Percentiles rank a stretch among this genome's conserved stretches.
phyloP scores from a whole-genome alignment of 2,329 filamentous ascomycete species.

The Rugonectria rugulosa region DNA sequence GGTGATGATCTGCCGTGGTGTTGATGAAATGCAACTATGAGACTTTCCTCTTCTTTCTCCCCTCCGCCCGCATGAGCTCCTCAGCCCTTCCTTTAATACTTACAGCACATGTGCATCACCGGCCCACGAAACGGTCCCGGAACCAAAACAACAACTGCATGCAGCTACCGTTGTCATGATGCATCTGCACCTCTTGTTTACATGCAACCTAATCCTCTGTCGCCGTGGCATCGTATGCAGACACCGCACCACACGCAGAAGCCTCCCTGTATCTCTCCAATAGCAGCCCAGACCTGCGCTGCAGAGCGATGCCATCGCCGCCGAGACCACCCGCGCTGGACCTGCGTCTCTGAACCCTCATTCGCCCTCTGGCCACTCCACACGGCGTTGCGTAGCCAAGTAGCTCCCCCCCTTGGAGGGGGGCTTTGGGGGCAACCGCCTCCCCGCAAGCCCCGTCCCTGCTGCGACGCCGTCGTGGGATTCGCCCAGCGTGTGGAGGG shows the following conservation, averaged over 20 bases:
- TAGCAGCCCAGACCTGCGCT: constrained; percentile 23
- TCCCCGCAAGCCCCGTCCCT: too few species aligned
- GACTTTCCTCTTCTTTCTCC: not conserved
- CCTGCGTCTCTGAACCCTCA: constrained; percentile 1
- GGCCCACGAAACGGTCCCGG: not conserved
- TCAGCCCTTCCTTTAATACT: constrained; percentile 12
- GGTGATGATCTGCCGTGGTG: constrained; percentile 11
- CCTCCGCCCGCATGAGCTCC: not conserved
- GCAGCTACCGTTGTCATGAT: constrained; percentile 32
- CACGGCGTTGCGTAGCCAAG: constrained; percentile 8
- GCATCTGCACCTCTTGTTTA: constrained; percentile 35
- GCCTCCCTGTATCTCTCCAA: constrained; percentile 31
- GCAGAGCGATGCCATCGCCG: constrained; percentile 12
- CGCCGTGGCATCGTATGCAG: constrained; percentile 38
- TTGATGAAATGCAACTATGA: not conserved
- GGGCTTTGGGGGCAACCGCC: too few species aligned
- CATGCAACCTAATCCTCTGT: constrained; percentile 36
- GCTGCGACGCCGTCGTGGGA: too few species aligned
- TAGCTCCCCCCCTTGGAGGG: too few species aligned
- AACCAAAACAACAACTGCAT: constrained; percentile 16
- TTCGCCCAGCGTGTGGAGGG: too few species aligned
- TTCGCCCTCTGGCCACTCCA: constrained; percentile 15
- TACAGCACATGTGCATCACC: not conserved
- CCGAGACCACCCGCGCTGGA: constrained; percentile 17
- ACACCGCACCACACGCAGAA: constrained; percentile 28